phyloP scores from a whole-genome alignment of 2,329 filamentous ascomycete species.

The Pseudocercospora fijiensis region DNA sequence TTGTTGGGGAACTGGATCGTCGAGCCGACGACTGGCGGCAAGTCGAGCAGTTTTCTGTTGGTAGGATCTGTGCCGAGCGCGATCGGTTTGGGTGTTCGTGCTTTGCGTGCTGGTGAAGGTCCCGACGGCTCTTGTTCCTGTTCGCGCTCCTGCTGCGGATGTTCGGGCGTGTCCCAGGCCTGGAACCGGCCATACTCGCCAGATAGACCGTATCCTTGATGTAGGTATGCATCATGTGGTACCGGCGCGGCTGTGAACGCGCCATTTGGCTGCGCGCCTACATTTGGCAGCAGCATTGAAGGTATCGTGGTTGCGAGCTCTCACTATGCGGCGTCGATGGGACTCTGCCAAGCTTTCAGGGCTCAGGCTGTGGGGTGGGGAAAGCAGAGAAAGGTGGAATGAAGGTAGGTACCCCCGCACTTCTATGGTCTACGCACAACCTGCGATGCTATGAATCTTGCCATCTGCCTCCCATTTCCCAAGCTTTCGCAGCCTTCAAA shows the following conservation, averaged over 20 bases:
- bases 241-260: not conserved
- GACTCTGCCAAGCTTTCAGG: not conserved
- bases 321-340: not conserved
- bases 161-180: not conserved
- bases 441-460: conserved; percentile 17
- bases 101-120: not conserved
- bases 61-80: conserved; percentile 9
- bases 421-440: not conserved
- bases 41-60: conserved; percentile 14
- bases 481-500: conserved; percentile 39
- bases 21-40: conserved; percentile 28
- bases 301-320: not conserved
- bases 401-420: too few relatives aligned
- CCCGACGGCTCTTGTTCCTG: not conserved
- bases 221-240: not conserved
- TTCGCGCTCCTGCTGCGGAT: not conserved
- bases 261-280: not conserved
- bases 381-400: too few relatives aligned
- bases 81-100: not conserved
- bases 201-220: not conserved
- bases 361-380: not conserved
- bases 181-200: not conserved
- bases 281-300: not conserved
- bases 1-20: conserved; percentile 29
- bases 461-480: conserved; percentile 38